Base-by-base conservation (phyloP, 768 basidiomycete genomes). In the Pisolithus tinctorius region DNA sequence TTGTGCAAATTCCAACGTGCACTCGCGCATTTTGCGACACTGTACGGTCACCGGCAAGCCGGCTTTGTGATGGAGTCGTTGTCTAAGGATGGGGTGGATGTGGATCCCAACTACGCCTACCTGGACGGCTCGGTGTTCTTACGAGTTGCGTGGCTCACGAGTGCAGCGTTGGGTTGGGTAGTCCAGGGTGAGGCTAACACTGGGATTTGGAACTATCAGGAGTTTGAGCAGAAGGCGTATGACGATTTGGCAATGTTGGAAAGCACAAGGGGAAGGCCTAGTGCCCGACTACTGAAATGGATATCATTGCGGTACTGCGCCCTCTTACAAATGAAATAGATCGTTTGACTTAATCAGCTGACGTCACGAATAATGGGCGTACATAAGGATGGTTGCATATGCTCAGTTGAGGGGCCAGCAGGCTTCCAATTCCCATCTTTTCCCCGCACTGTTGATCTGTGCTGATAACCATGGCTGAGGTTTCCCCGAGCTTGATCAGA, bases 91-190 rank as follows among this genome's bases (percentile, higher is more conserved):
- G 55, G 53, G 46, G 57, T 65, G 26, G 59, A 59, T 1, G 73
- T 73, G 11, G 69, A 79, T 46, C 64, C 83, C 40, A 68, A 71
- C 13, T 83, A 77, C n/a, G 66, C 55, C 2, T 61, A 61, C 31
- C 57, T 80, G 10, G 85, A 87, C 60, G 85, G 85, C 8, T 78
- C 77, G 16, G 57, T 88, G 45, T 88, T 88, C 60, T 56, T 83
- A 36, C 70, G 83, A 42, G 69, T 70, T 0, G 84, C 82, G 4
- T 74, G 75, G 51, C 56, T 83, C 60, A 79, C 79, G 4, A 69
- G 72, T 23, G 69, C 74, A 50, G 65, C 73, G 7, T 58, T 72
- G 50, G 68, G 71, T 6, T 71, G 71, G 70, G 67, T 73, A 8
- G 62, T 67, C 14, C 72, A 76, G 48, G 75, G 73, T 0, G 69